Base-by-base conservation (phyloP, 2,329 filamentous ascomycete genomes). In the Talaromyces sp. region DNA sequence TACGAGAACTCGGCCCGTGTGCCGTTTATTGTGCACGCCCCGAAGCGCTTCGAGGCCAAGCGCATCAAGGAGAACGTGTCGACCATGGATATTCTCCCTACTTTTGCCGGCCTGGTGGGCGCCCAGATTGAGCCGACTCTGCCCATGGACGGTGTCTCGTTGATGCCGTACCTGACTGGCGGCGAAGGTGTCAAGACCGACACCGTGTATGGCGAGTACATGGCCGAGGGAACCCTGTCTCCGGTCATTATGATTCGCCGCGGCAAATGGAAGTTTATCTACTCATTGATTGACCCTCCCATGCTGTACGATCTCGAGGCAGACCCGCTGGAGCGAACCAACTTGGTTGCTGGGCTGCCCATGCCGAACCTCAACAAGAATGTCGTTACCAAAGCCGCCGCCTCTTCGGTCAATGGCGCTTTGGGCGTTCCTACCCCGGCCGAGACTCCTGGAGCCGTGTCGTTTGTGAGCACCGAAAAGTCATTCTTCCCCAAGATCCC, bases 201-300 rank as follows among this genome's bases (percentile, higher is more conserved):
- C 73, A 95, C 90, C 11, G 92, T 95, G n/a, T 89, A 93, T 68
- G 92, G 91, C 63, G 93, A 97, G 78, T 97, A 97, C 78, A 96
- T 93, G 70, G 93, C 91, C 55, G 93, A 97, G 77, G 93, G 93
- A 54, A 96, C 93, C 1, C 82, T 96, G 59, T 87, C 89, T 4
- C 93, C 93, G 1, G 84, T 96, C 60, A 91, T 96, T 82, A 97
- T 97, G 93, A 97, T 97, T 71, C 87, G 90, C 61, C 88, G 91
- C 58, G 91, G 91, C 9, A 82, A 84, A 53, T 97, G 91, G 91
- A 97, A 97, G 80, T 96, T 92, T 74, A 86, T 95, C 65, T 91
- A 85, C 64, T 96, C 91, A 69, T 87, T 92, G 7, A 88, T 87
- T 24, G 93, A 97, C 71, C 87, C 89, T 32, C 87, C 90, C 31